Evolutionary conservation across 306 rosid species (phyloP).

Genomic region (Malus sieversii): DNA sequence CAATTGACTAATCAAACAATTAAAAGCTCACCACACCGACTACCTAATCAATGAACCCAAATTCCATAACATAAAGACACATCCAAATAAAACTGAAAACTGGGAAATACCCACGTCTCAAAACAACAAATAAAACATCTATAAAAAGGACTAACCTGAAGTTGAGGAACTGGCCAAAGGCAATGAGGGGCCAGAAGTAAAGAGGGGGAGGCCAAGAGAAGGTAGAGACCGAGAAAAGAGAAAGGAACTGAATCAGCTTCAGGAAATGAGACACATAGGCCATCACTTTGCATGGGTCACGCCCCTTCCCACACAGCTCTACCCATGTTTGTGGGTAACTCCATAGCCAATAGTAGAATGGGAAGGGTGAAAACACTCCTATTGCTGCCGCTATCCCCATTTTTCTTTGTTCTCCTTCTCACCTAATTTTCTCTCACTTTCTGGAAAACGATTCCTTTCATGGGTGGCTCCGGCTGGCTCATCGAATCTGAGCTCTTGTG

Average conservation of each 20-base stretch:
- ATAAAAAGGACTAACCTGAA: conserved; percentile 37
- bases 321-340: conserved; percentile 71
- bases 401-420: not conserved
- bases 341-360: conserved; percentile 70
- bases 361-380: conserved; percentile 58
- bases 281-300: conserved; percentile 73
- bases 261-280: conserved; percentile 48
- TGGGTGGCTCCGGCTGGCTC: no score
- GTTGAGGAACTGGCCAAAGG: conserved; percentile 81
- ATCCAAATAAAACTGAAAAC: not conserved
- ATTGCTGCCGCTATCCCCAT: conserved; percentile 50
- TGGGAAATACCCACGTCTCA: not conserved
- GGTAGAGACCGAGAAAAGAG: conserved; percentile 55
- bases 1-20: not conserved
- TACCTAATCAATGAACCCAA: not conserved
- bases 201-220: conserved; percentile 72
- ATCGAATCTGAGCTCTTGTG: not conserved
- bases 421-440: conserved; percentile 12
- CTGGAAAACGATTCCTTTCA: not conserved
- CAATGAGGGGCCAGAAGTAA: conserved; percentile 76
- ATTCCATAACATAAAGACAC: not conserved
- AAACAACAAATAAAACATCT: not conserved
- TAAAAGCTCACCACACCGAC: not conserved
- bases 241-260: conserved; percentile 66
- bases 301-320: conserved; percentile 55